phyloP scores from a whole-genome alignment of 805 yeast species.

The Dipodascus geniculatus region DNA sequence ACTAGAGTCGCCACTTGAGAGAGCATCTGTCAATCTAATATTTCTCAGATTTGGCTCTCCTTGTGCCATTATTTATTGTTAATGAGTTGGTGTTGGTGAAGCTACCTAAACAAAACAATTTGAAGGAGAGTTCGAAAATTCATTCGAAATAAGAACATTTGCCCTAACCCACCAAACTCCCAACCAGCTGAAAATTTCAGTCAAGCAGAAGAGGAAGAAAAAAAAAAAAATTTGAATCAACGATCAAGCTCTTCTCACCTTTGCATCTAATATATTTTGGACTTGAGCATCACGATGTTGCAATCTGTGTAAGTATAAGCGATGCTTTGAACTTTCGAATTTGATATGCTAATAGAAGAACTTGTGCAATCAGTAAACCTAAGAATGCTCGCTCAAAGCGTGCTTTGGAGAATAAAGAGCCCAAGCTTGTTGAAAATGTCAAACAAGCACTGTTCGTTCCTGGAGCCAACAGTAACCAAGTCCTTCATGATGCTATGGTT shows the following conservation, averaged over 20 bases:
- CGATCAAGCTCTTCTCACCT: not conserved
- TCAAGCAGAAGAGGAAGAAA: too few species aligned
- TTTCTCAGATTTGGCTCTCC: not conserved
- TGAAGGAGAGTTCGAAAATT: not conserved
- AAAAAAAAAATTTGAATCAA: not conserved
- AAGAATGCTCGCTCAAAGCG: conserved; percentile 93
- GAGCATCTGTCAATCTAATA: not conserved
- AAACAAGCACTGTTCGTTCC: conserved; percentile 88
- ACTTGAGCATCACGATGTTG: conserved; percentile 23
- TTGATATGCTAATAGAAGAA: not conserved
- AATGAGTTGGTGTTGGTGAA: not conserved
- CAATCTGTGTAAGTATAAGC: conserved; percentile 28
- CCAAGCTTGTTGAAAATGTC: conserved; percentile 80
- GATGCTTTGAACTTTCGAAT: too few species aligned
- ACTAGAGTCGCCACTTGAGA: not conserved
- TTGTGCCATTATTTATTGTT: not conserved
- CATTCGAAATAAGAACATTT: not conserved
- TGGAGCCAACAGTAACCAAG: conserved; percentile 68
- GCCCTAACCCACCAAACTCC: not conserved
- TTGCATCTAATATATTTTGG: not conserved
- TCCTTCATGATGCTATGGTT: conserved; percentile 77
- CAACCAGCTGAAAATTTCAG: not conserved
- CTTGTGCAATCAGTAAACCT: conserved; percentile 45
- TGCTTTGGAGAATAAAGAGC: conserved; percentile 78
- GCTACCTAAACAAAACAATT: not conserved